Base-by-base conservation (phyloP, 75 land plant genomes). In the Selaginella tamariscina region DNA sequence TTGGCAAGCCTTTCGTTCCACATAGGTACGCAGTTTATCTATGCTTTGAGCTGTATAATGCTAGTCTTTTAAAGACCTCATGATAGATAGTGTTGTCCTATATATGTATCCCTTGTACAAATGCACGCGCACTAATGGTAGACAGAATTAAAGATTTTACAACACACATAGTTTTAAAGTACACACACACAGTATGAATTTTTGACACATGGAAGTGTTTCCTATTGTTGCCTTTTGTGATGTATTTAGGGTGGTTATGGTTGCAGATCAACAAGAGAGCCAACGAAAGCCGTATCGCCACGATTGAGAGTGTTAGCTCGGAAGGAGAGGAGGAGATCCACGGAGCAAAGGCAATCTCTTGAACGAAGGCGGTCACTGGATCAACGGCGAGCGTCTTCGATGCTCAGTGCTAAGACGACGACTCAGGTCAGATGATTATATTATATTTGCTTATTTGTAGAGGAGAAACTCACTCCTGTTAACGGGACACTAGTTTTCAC, bases 1-100 rank as follows among this genome's bases (percentile, higher is more conserved):
- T 93, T 67, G 82, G 54, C 23, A 77, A 79, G 56, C 96, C 96
- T 1, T 93, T 93, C 64, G 67, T 82, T 64, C 98, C 98, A 15
- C 84, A 82, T 22, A 93, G 76, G 97, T 89, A 71, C 49, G 15
- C 15, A 39, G 49, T 15, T 39, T 15, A 39, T 15, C 15, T 15
- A 39, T 5, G 11, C 49, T 39, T 39, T 15, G n/a, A n/a, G n/a
- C n/a, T n/a, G n/a, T n/a, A n/a, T n/a, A n/a, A n/a, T n/a, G n/a
- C n/a, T n/a, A n/a, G n/a, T n/a, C n/a, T n/a, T n/a, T n/a, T n/a
- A n/a, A n/a, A n/a, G n/a, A n/a, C n/a, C n/a, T n/a, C n/a, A n/a
- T n/a, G n/a, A n/a, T n/a, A n/a, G n/a, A n/a, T n/a, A n/a, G n/a
- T n/a, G n/a, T n/a, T n/a, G n/a, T n/a, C n/a, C n/a, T n/a, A n/a